A percentile compares a stretch with the other conserved stretches of the same genome.
Evolutionary conservation across 805 yeast species (phyloP).

Genomic region (Wickerhamiella dianesei): DNA sequence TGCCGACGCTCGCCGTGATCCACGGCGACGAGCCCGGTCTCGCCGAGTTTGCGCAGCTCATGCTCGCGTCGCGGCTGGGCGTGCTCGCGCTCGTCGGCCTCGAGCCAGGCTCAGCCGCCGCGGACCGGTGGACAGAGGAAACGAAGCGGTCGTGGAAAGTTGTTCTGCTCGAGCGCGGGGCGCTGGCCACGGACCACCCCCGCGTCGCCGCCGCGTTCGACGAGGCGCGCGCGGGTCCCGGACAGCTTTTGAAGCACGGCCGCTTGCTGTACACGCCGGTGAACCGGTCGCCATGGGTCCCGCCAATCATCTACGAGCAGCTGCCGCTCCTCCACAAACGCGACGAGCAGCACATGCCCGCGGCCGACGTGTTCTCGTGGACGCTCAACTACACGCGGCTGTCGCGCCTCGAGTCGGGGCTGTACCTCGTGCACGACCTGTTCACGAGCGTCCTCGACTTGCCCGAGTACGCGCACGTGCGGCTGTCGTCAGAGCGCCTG

Average conservation of each 20-base stretch:
- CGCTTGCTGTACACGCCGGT: neutral
- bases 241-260: neutral
- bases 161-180: neutral
- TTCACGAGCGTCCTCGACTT: slow-evolving; percentile 22
- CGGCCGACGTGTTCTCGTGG: neutral
- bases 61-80: neutral
- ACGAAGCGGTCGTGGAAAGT: neutral
- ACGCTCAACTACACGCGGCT: neutral
- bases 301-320: neutral
- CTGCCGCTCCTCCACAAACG: neutral
- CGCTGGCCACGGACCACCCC: neutral
- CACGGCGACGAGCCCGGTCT: neutral
- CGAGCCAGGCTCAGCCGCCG: neutral
- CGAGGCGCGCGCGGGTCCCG: neutral
- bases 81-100: neutral
- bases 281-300: neutral
- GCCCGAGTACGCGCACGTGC: neutral
- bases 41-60: neutral
- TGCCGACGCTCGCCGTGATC: neutral
- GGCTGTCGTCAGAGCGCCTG: slow-evolving; percentile 27
- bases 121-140: neutral
- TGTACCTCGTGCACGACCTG: slow-evolving; percentile 18
- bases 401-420: neutral
- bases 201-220: neutral
- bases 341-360: neutral